Conservation (phyloP, 257 asterid species). For the Osmanthus fragrans region DNA sequence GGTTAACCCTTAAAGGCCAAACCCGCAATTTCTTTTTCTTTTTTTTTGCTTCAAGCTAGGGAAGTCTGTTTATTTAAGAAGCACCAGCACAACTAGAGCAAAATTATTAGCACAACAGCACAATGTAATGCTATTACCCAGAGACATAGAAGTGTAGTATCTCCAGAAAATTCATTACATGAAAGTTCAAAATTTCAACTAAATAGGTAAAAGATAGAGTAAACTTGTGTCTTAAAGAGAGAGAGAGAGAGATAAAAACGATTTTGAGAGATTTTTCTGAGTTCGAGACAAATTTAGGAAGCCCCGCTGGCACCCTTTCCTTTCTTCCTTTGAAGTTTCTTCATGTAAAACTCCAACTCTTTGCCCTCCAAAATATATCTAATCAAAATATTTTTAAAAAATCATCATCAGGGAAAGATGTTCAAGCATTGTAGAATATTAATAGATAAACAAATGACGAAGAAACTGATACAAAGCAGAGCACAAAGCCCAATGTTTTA, state of each 20-base stretch:
- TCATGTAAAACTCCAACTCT: conserved; percentile 57
- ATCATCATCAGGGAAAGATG: not conserved
- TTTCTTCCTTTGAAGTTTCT: conserved; percentile 59
- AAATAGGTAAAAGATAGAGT: not conserved
- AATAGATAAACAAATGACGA: not conserved
- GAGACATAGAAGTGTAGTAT: not conserved
- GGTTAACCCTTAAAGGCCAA: not conserved
- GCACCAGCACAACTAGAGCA: not conserved
- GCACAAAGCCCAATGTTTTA: too few species aligned
- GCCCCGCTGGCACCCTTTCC: conserved; percentile 58
- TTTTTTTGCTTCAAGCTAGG: not conserved
- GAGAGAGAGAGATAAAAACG: not conserved
- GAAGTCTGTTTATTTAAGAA: not conserved
- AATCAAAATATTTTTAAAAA: not conserved
- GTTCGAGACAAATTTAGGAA: conserved; percentile 15
- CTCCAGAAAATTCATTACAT: not conserved
- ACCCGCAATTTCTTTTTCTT: not conserved
- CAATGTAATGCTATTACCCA: not conserved
- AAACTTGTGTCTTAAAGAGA: conserved; percentile 15
- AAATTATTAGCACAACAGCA: not conserved
- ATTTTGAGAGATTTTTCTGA: not conserved
- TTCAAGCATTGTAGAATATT: not conserved
- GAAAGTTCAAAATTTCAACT: conserved; percentile 9
- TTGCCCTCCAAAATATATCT: conserved; percentile 66
- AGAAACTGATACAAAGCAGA: not conserved